A percentile compares a stretch with the other conserved stretches of the same genome.
These are phyloP conservation scores for Cucurbita moschata DNA, from an alignment of 306 rosid species.

Conservation along the genomic window DNA sequence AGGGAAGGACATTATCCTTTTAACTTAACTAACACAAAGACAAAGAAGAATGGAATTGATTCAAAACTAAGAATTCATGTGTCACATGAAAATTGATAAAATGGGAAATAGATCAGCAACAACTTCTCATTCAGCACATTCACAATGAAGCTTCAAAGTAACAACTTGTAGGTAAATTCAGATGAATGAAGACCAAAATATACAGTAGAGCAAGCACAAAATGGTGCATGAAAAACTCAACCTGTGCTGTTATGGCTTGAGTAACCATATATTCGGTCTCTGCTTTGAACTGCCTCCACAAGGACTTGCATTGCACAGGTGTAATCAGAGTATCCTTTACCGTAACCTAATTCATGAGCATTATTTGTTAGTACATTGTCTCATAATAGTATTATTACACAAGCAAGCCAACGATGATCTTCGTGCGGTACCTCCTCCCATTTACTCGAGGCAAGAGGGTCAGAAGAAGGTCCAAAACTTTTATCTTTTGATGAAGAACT, in stretches of 20 bases:
- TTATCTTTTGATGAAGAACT: constrained; percentile 25
- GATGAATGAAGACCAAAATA: background rate
- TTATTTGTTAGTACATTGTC: background rate
- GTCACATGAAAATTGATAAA: background rate
- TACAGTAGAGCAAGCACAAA: background rate
- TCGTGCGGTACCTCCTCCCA: constrained; percentile 71
- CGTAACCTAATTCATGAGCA: constrained; percentile 34
- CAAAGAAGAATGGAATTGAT: background rate
- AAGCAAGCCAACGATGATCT: constrained; percentile 13
- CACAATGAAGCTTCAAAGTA: background rate
- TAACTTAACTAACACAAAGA: too few species aligned
- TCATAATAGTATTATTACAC: background rate
- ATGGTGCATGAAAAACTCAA: background rate
- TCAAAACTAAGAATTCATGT: background rate
- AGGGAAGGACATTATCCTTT: background rate
- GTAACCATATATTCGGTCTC: constrained; percentile 69
- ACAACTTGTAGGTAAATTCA: background rate
- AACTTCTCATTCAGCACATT: background rate
- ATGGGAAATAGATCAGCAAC: background rate
- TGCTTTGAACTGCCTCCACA: constrained; percentile 81
- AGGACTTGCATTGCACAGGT: constrained; percentile 75
- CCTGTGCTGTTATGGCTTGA: constrained; percentile 90
- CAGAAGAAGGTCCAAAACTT: constrained; percentile 26
- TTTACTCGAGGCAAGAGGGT: constrained; percentile 71
- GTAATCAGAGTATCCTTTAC: constrained; percentile 43